Evolutionary conservation across 495 filamentous ascomycete species (phyloP), one percentile per base, ranked within the genome.

Genomic region (Hyphodiscus hymeniophilus): DNA sequence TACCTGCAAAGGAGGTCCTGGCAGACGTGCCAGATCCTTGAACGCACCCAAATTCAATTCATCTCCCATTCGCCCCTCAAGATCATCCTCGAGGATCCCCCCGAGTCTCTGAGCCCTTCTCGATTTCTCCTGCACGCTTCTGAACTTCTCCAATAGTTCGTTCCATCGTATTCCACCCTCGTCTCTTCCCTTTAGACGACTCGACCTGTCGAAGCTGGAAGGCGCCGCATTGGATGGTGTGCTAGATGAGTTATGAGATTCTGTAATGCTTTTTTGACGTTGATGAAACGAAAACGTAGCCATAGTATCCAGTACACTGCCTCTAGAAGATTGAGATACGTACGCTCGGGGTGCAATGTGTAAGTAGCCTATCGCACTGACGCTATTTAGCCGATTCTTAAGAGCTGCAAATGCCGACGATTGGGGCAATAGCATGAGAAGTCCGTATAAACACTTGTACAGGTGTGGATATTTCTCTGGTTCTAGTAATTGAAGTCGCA

Each of bases 391-490:
- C 33, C 94, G 87, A 61, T 99, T 99, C 60, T 96, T 99, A 21
- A 99, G 73, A 2, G 90, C 89, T 7, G 90, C 91, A 64, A 99
- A 99, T 10, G 94, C 94, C 23, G 89, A 91, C 18, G 89, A 95
- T 65, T 99, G 94, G 2, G 94, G 94, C 12, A 99, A 78, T 36
- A 99, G 82, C 94, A 99, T 99, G 45, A 99, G 72, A 10, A 99
- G 75, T 24, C 94, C 94, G 59, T 96, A 99, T 11, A 99, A 81
- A 64, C 91, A 97, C 70, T 99, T 99, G 69, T 99, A 97, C 1
- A 99, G 74, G 60, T 94, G 86, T 10, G 94, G 94, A 50, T 92
- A 92, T 65, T 84, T 87, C 63, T 97, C 94, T 7, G 94, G 94
- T 61, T 99, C 94, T n/a, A 99, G 82, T 15, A 99, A 81, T 61